Evolutionary conservation across 163 green algal genomes (phyloP), one percentile per base, ranked within the genome.

Genomic region (Scenedesmus sp.): DNA sequence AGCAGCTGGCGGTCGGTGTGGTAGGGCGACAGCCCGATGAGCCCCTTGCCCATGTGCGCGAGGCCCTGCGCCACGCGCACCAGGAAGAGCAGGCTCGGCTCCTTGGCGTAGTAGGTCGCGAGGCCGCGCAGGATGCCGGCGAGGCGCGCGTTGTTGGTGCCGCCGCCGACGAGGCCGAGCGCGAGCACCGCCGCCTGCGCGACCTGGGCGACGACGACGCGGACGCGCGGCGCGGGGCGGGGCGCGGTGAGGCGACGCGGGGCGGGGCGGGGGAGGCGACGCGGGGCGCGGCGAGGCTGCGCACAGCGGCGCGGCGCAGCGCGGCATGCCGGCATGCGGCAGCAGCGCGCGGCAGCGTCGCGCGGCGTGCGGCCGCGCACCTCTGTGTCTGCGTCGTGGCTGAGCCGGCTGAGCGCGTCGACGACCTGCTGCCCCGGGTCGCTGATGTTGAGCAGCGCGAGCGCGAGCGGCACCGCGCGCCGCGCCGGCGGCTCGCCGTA

Each of bases 141-240:
- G 67, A 97, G 83, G 51, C 93, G 90, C 26, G 96, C 94, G 65
- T 99, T 99, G 92, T 99, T 99, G 69, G 96, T 99, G 78, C 96
- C 96, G 39, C 86, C 93, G 0, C 93, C 94, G 18, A 97, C 87
- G 22, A 99, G 78, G 22, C 96, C 96, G 34, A 99, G 86, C 0
- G 91, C 90, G n/a, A 99, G 57, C 11, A 97, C 88, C 1, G 96
- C 96, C 42, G 89, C 91, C 84, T 96, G 91, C 39, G 39, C 39
- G n/a, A n/a, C n/a, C n/a, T n/a, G n/a, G n/a, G n/a, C n/a, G n/a
- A n/a, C n/a, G n/a, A n/a, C n/a, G n/a, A n/a, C n/a, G n/a, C n/a
- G n/a, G n/a, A n/a, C n/a, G n/a, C n/a, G n/a, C n/a, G n/a, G n/a
- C n/a, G n/a, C n/a, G n/a, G n/a, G n/a, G n/a, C n/a, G n/a, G n/a